Evolutionary conservation across 495 filamentous ascomycete species (phyloP).

Genomic region (Podospora didyma): DNA sequence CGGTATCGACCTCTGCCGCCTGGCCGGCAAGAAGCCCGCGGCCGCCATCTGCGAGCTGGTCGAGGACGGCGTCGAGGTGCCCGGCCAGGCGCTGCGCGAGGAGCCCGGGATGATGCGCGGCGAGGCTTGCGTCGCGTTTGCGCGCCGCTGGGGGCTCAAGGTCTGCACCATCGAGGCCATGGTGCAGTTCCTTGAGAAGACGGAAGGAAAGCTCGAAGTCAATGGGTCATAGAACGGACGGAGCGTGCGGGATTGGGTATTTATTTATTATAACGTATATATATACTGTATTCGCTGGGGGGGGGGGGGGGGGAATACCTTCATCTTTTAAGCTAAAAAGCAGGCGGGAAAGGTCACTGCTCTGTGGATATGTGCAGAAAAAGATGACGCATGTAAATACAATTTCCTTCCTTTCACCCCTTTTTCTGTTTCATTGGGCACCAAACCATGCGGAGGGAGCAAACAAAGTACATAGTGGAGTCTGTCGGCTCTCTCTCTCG

Average conservation of each 20-base stretch:
- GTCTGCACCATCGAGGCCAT: slow-evolving; percentile 95
- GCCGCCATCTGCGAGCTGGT: slow-evolving; percentile 86
- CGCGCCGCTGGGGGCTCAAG: slow-evolving; percentile 80
- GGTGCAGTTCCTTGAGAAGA: slow-evolving; percentile 72
- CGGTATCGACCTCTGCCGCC: slow-evolving; percentile 76
- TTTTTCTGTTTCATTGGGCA: too few species aligned
- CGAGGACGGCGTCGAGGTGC: slow-evolving; percentile 66
- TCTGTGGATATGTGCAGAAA: neutral
- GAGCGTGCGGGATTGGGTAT: neutral
- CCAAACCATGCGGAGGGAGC: too few species aligned
- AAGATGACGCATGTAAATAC: slow-evolving; percentile 2
- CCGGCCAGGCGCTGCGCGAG: slow-evolving; percentile 49
- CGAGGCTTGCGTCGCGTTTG: slow-evolving; percentile 87
- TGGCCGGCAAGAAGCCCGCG: slow-evolving; percentile 69
- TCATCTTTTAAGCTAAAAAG: too few species aligned
- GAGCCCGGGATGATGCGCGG: slow-evolving; percentile 86
- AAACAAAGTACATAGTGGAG: too few species aligned
- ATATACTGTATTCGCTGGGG: too few species aligned
- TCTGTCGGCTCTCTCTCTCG: too few species aligned
- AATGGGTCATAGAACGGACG: slow-evolving; percentile 34
- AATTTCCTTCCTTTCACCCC: neutral
- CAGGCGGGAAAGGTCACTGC: too few species aligned
- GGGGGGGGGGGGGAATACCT: too few species aligned
- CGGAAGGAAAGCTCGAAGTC: slow-evolving; percentile 44
- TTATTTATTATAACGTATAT: neutral